Conservation (phyloP, 2,329 filamentous ascomycete genomes). For the Madurella mycetomatis region DNA sequence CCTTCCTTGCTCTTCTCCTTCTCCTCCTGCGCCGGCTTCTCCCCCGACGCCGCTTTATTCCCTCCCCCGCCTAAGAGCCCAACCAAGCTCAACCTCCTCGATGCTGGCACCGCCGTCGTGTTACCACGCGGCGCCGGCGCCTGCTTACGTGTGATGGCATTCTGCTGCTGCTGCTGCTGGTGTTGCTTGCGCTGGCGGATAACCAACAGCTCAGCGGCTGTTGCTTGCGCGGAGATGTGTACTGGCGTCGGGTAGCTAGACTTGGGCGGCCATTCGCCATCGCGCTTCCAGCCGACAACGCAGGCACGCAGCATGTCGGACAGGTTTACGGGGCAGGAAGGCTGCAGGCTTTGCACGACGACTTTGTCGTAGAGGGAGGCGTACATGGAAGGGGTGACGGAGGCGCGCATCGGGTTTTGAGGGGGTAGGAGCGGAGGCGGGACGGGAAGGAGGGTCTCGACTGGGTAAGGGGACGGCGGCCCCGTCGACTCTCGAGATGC, state of each 20-base stretch:
- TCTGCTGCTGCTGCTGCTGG: conserved; percentile 27
- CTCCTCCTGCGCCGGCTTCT: conserved; percentile 8
- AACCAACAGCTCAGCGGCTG: conserved; percentile 41
- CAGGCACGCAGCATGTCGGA: conserved; percentile 73
- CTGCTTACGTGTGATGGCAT: conserved; percentile 29
- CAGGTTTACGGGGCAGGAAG: conserved; percentile 84
- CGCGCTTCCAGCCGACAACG: conserved; percentile 86
- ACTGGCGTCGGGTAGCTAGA: conserved; percentile 9
- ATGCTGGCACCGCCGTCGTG: background rate
- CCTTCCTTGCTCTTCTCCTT: conserved; percentile 14
- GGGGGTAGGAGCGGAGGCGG: conserved; percentile 68
- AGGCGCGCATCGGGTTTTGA: conserved; percentile 70
- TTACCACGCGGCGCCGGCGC: background rate
- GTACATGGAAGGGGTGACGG: conserved; percentile 70
- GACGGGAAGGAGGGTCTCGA: conserved; percentile 65
- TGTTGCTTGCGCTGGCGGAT: conserved; percentile 20
- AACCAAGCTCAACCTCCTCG: conserved; percentile 25
- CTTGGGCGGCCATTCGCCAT: conserved; percentile 86
- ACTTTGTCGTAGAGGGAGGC: conserved; percentile 86
- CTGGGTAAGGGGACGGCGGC: conserved; percentile 39
- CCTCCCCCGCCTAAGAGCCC: conserved; percentile 14
- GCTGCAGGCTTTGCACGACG: conserved; percentile 72
- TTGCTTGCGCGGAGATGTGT: conserved; percentile 26
- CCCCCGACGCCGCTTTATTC: background rate
- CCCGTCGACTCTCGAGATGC: conserved; percentile 11